A percentile compares a stretch with the other conserved stretches of the same genome.
Evolutionary conservation across 495 filamentous ascomycete genomes (phyloP).

Genomic region (Apiosordaria backusii): DNA sequence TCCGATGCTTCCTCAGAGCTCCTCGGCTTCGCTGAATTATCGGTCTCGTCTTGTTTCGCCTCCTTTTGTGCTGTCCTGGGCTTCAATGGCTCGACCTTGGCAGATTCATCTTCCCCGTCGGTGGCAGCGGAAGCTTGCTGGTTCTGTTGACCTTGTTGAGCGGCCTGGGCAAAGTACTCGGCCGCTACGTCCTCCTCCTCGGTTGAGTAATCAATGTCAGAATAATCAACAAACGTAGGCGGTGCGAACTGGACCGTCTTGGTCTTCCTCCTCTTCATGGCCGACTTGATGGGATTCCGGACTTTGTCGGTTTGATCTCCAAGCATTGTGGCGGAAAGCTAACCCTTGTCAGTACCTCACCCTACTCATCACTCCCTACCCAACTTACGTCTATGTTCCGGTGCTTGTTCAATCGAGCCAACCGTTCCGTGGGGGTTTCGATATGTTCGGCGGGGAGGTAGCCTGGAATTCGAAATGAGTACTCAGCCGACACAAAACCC

Average conservation of each 20-base stretch:
- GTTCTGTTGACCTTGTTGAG: conserved; percentile 36
- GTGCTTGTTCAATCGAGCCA: conserved; percentile 95
- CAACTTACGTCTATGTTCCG: conserved; percentile 88
- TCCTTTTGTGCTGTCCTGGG: conserved; percentile 43
- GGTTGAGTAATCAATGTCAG: conserved; percentile 81
- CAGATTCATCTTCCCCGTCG: conserved; percentile 43
- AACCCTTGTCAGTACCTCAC: conserved; percentile 19
- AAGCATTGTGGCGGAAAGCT: conserved; percentile 93
- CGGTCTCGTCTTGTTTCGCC: conserved; percentile 42
- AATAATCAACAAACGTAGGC: conserved; percentile 86
- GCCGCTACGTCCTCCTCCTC: conserved; percentile 70
- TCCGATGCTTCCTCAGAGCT: conserved; percentile 68
- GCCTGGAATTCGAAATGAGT: conserved; percentile 50
- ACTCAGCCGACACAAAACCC: not conserved
- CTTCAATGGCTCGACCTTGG: conserved; percentile 49
- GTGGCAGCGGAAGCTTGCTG: conserved; percentile 24
- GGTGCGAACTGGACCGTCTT: conserved; percentile 87
- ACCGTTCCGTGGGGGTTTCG: conserved; percentile 91
- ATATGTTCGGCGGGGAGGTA: conserved; percentile 98
- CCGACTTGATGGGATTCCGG: conserved; percentile 84
- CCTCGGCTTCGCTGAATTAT: conserved; percentile 38
- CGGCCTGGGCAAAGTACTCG: conserved; percentile 32
- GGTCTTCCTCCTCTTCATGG: conserved; percentile 78
- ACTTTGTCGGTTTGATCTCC: conserved; percentile 85
- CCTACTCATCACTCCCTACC: not conserved